Conservation (phyloP, 2,329 filamentous ascomycete species). For the Aspergillus phoenicis region DNA sequence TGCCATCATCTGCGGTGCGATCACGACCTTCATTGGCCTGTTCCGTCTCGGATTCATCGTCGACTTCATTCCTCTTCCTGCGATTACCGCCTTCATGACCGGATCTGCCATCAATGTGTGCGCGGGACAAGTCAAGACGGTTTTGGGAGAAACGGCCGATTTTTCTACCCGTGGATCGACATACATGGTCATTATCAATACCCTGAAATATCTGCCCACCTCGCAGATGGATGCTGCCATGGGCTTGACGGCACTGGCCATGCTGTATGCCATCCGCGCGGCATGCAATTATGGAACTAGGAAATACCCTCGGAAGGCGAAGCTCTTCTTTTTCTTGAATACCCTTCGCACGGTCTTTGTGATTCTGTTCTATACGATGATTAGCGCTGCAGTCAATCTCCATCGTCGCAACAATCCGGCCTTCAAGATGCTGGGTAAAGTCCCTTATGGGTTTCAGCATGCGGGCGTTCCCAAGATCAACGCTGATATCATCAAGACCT, state of each 20-base stretch:
- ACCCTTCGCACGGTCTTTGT: constrained; percentile 90
- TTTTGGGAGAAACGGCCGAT: constrained; percentile 71
- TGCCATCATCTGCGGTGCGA: constrained; percentile 73
- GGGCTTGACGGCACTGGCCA: constrained; percentile 76
- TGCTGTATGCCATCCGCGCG: constrained; percentile 76
- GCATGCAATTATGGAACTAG: constrained; percentile 67
- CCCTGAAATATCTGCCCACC: constrained; percentile 68
- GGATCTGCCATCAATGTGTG: constrained; percentile 89
- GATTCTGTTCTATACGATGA: constrained; percentile 86
- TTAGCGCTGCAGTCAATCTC: constrained; percentile 83
- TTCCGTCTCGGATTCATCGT: constrained; percentile 85
- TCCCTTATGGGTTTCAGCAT: constrained; percentile 85
- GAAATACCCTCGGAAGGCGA: constrained; percentile 68
- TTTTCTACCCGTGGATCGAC: constrained; percentile 77
- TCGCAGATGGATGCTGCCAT: constrained; percentile 80
- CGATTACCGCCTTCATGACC: constrained; percentile 95
- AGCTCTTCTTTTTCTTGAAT: constrained; percentile 83
- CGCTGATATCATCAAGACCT: constrained; percentile 65
- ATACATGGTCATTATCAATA: constrained; percentile 82
- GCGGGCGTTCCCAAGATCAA: constrained; percentile 73
- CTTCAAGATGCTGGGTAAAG: constrained; percentile 73
- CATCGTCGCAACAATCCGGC: constrained; percentile 63
- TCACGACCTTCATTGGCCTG: constrained; percentile 78
- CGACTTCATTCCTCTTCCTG: constrained; percentile 86
- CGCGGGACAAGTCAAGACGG: constrained; percentile 75